These are phyloP conservation scores for Phytophthora melonis DNA, from an alignment of 352 stramenopile genomes.

Conservation along the genomic window DNA sequence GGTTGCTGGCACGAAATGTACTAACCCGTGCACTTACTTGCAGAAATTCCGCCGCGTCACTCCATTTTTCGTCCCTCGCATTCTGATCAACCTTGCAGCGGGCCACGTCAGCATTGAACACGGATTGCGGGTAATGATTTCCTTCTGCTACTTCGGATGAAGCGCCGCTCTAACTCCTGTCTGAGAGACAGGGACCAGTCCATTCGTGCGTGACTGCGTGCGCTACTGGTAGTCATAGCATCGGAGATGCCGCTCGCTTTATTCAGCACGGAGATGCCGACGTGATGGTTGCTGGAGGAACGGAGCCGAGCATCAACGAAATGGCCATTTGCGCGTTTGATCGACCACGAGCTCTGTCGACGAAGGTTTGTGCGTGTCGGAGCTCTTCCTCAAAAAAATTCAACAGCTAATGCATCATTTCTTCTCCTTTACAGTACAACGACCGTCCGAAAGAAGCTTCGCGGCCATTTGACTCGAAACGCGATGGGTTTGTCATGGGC, in stretches of 20 bases:
- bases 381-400: too few relatives aligned
- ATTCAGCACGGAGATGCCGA: slow-evolving; percentile 89
- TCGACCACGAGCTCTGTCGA: slow-evolving; percentile 93
- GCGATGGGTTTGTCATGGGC: slow-evolving; percentile 98
- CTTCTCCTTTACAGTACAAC: slow-evolving; percentile 84
- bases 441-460: slow-evolving; percentile 89
- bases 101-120: slow-evolving; percentile 91
- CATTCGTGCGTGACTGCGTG: slow-evolving; percentile 96
- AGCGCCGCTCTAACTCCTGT: too few relatives aligned
- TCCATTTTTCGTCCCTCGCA: slow-evolving; percentile 93
- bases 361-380: slow-evolving; percentile 49
- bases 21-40: background rate
- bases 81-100: slow-evolving; percentile 93
- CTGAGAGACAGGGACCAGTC: slow-evolving; percentile 85
- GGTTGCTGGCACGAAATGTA: background rate
- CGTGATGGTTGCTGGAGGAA: slow-evolving; percentile 96
- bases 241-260: slow-evolving; percentile 94
- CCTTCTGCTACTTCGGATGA: background rate
- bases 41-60: slow-evolving; percentile 86
- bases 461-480: slow-evolving; percentile 94
- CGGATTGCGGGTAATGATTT: slow-evolving; percentile 67
- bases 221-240: slow-evolving; percentile 94
- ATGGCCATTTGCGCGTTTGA: slow-evolving; percentile 95
- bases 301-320: slow-evolving; percentile 94
- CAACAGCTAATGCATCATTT: background rate